Base-by-base conservation (phyloP, 495 filamentous ascomycete species). In the Barbatosphaeria neglecta region DNA sequence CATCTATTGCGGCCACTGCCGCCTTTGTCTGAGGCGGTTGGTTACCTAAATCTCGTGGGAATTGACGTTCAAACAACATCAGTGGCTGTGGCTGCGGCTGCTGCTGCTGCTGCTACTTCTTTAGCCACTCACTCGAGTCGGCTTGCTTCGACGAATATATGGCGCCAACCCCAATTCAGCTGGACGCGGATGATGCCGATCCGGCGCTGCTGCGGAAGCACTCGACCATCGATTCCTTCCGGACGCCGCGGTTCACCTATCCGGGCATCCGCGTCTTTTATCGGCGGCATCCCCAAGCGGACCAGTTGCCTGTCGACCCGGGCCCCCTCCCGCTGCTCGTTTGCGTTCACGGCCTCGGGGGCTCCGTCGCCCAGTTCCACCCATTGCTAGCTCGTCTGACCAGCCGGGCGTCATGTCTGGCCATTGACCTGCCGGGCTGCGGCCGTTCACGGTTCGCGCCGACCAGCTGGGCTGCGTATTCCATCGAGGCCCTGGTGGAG, bases 261-360 rank as follows among this genome's bases (percentile, higher is more conserved):
- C 78, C 80, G 6, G 74, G 72, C 31, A 76, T 97, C 50, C 82
- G 90, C 41, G 81, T 89, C 27, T 95, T 96, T 59, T 87, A 83
- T 63, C 73, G 82, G 37, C 78, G 77, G 20, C 90, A 95, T 64
- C 80, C 83, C 8, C 84, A 95, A 57, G 77, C 80, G 25, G 75
- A 81, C 49, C 82, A 87, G 55, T 75, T 96, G 3, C 87, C 87
- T 0, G 73, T 65, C 41, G 73, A 77, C 39, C 83, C 86, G 0
- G 70, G 74, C 5, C 80, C 87, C 1, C 63, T 94, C n/a, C 87
- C 90, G 9, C 66, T 95, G 8, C 64, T 96, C 6, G 90, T 95
- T 22, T 94, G 94, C 60, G 73, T 95, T 44, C 90, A 96, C 58
- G 90, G 90, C 13, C 74, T 97, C 27, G 90, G 90, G 18, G 90